phyloP scores from a whole-genome alignment of 805 yeast species.

The Ogataea zsoltii region DNA sequence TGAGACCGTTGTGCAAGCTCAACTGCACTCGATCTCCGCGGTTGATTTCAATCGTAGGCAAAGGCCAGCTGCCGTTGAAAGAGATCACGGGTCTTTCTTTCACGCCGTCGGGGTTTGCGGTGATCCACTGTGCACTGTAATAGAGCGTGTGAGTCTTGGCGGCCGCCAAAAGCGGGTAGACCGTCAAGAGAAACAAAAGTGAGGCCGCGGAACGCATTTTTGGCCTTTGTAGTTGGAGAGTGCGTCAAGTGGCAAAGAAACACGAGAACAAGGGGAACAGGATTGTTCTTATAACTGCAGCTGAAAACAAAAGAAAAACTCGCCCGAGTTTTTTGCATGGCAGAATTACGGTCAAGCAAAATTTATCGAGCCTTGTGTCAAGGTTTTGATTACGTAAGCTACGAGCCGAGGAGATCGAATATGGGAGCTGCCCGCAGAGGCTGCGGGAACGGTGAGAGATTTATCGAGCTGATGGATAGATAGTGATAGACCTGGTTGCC shows the following conservation, averaged over 20 bases:
- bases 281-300: too few species aligned
- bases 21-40: slow-evolving; percentile 64
- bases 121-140: slow-evolving; percentile 58
- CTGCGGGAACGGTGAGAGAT: too few species aligned
- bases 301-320: too few species aligned
- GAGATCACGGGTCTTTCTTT: slow-evolving; percentile 59
- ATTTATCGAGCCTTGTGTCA: too few species aligned
- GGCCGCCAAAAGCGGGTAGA: slow-evolving; percentile 9
- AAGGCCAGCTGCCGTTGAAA: slow-evolving; percentile 71
- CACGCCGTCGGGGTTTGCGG: slow-evolving; percentile 68
- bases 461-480: too few species aligned
- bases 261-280: not conserved
- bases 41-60: slow-evolving; percentile 64
- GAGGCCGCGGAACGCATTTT: slow-evolving; percentile 6
- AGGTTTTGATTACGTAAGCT: too few species aligned
- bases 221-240: not conserved
- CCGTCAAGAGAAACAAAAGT: slow-evolving; percentile 1
- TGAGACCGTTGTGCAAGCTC: slow-evolving; percentile 62
- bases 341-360: too few species aligned
- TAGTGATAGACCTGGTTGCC: too few species aligned
- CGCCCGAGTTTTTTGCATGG: too few species aligned
- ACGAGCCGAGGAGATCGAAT: too few species aligned
- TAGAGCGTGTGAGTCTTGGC: slow-evolving; percentile 54
- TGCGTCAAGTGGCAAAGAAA: not conserved
- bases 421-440: too few species aligned